Base-by-base conservation (phyloP, 2,329 filamentous ascomycete genomes). In the Pseudogymnoascus verrucosus region DNA sequence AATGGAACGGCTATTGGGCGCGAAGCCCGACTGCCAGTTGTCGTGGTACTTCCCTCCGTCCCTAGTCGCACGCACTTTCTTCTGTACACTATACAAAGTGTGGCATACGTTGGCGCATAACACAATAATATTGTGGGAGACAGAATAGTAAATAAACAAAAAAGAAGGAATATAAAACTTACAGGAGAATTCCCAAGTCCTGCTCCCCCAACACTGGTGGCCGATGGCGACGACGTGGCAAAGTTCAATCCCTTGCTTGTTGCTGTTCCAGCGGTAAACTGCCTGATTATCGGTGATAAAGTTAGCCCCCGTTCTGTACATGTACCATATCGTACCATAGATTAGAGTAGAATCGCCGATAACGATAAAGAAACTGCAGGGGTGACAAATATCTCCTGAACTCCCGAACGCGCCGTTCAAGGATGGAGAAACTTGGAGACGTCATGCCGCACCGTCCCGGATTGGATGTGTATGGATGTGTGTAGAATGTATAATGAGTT, bases 211-310 rank as follows among this genome's bases (percentile, higher is more conserved):
- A 73, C 75, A 66, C 84, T 83, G 42, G 86, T 88, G 42, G 84
- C 84, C 65, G 85, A 84, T 59, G 86, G 85, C 54, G 86, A 86
- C 68, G 84, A 84, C 67, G 84, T 86, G 70, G 83, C 80, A 74
- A 84, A 85, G 68, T 79, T 64, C 39, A 31, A 44, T 23, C 26
- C 42, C 36, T 62, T 51, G 61, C 61, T 57, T 78, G 72, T 74
- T 74, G 57, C 63, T 51, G 28, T 31, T 31, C 61, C 65, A 23
- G 39, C 37, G 61, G 37, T 21, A 31, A 37, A 60, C 60, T 44
- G 65, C 65, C 63, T 66, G 51, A 60, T 51, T 62, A 54, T 51
- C 74, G 76, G 51, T 70, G 71, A 64, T 74, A 62, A 54, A 34
- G 61, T 36, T 60, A 54, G 61, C 42, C 61, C 39, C 34, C 31